A percentile compares a stretch with the other conserved stretches of the same genome.
phyloP scores from a whole-genome alignment of 306 rosid genomes.

The Quercus engelmannii region DNA sequence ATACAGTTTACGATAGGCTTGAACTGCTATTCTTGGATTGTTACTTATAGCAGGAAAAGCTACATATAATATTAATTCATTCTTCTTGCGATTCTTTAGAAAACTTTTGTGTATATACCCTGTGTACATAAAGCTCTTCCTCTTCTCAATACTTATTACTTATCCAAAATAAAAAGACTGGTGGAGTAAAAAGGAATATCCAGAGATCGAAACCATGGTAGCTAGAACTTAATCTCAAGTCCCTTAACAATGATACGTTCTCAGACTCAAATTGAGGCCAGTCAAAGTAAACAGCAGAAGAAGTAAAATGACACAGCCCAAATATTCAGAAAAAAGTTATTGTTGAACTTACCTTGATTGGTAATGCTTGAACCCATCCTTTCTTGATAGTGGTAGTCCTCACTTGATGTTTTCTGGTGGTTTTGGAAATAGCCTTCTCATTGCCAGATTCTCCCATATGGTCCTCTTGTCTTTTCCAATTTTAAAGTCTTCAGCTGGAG shows the following conservation, averaged over 20 bases:
- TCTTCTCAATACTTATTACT: no score
- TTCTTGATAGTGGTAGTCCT: constrained; percentile 19
- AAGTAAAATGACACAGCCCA: not conserved
- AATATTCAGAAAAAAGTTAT: not conserved
- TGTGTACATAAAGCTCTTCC: no score
- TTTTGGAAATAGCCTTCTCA: constrained; percentile 28
- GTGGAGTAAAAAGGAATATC: not conserved
- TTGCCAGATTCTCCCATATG: constrained; percentile 46
- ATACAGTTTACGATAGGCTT: not conserved
- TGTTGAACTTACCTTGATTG: constrained; percentile 33
- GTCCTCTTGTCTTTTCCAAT: constrained; percentile 3
- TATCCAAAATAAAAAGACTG: no score
- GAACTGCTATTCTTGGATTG: not conserved
- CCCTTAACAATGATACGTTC: not conserved
- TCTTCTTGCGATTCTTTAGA: no score
- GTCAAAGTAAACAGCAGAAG: not conserved
- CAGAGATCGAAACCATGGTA: not conserved
- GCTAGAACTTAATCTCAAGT: not conserved
- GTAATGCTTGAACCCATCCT: constrained; percentile 26
- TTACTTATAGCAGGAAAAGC: not conserved
- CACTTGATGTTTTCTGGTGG: constrained; percentile 6
- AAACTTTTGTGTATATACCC: no score
- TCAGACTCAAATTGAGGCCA: not conserved
- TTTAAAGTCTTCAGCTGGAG: not conserved
- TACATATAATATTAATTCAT: not conserved